Evolutionary conservation across 2,329 filamentous ascomycete species (phyloP), one percentile per base, ranked within the genome.

Genomic region (Alternaria tenuissima): DNA sequence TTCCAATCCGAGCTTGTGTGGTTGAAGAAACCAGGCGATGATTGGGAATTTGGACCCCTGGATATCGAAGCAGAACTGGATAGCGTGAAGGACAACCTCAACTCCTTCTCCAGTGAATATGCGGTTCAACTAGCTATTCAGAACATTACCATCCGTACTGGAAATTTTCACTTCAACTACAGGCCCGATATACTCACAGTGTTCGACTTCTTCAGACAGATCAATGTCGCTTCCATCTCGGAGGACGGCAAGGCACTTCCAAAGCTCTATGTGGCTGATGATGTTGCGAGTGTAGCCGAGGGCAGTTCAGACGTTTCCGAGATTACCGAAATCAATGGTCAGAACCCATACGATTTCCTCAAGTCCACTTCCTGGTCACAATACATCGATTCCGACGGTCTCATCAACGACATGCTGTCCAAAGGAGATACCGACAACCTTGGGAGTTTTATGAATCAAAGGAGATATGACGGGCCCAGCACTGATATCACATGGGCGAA

Each of bases 1-100:
- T 80, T 77, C 47, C 76, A 81, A 36, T 77, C 73, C n/a, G 73
- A 75, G 8, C 53, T 78, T 12, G 66, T 59, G 5, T 79, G 77
- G 58, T 65, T 78, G 26, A 75, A 78, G 53, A 69, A 75, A 36
- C 72, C 76, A 14, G 76, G 74, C 16, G 42, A 64, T 20, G 73
- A 73, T 8, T 76, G 72, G 62, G 68, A 76, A 20, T 71, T 73
- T 34, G 75, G 77, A 11, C 51, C 71, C 1, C 59, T 78, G 8
- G 79, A 80, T 39, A 59, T 80, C 7, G 54, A 75, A 7, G 69
- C 57, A 4, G 75, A 75, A n/a, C 59, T 80, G 39, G 72, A 79
- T 28, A 65, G 70, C 2, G 69, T 81, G 32, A 65, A 69, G 41
- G 61, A 60, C 16, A 71, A 68, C 22, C 67, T 80, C 42, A 68